These are phyloP conservation scores for Angomonas ambiguus DNA, from an alignment of 208 protist genomes.

Conservation along the genomic window DNA sequence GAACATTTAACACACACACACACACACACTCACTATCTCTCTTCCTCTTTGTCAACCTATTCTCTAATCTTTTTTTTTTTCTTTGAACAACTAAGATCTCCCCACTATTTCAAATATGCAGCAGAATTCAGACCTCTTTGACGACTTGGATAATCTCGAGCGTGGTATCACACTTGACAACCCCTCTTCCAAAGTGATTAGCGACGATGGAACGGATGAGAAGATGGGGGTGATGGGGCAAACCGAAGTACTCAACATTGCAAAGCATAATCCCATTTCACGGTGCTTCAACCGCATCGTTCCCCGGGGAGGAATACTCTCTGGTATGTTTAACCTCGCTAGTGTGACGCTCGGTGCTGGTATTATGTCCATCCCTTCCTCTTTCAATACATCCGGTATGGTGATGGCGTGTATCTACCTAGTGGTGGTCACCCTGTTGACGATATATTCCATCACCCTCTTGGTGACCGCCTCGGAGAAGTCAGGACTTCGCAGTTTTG, in stretches of 20 bases:
- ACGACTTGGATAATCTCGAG: not conserved
- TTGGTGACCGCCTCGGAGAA: constrained; percentile 17
- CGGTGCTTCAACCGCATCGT: constrained; percentile 16
- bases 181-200: constrained; percentile 5
- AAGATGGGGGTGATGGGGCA: constrained; percentile 1
- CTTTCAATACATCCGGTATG: constrained; percentile 46
- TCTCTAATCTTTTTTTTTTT: not conserved
- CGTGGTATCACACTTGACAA: not conserved
- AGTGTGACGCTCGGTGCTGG: constrained; percentile 57
- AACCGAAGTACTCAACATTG: not conserved
- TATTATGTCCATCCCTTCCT: constrained; percentile 61
- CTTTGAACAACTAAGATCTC: too few species aligned
- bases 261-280: not conserved
- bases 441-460: constrained; percentile 37
- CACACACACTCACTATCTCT: not conserved
- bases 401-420: constrained; percentile 25
- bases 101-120: constrained; percentile 8
- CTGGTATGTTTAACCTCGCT: constrained; percentile 42
- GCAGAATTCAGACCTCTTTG: too few species aligned
- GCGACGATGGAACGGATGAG: too few species aligned
- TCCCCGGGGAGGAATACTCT: constrained; percentile 38
- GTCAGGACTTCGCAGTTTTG: constrained; percentile 38
- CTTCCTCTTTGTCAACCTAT: not conserved
- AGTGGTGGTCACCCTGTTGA: constrained; percentile 20
- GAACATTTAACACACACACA: not conserved